Evolutionary conservation across 2,329 filamentous ascomycete genomes (phyloP), one percentile per base, ranked within the genome.

Genomic region (Penicillium nordicum): DNA sequence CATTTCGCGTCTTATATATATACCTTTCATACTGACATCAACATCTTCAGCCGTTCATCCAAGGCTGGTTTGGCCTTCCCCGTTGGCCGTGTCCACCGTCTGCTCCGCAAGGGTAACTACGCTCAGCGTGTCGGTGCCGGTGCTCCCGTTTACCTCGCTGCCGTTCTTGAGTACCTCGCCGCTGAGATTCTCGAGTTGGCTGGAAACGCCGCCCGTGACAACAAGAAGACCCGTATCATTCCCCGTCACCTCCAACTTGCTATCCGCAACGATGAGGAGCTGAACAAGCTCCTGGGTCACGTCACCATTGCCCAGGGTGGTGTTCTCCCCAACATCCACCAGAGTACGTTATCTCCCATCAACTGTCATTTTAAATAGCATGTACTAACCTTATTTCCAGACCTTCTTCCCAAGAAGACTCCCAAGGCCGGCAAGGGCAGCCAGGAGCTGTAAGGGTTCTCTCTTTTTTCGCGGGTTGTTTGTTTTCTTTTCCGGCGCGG

Each of bases 181-280:
- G 94, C 94, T 67, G 94, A 99, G 84, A 97, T 99, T 70, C 92
- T 99, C 74, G 94, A 99, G 82, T 82, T 99, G 81, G 94, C 94
- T 78, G 94, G 94, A 71, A 99, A 99, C 79, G 94, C 94, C 72
- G 94, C 94, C 64, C 93, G 94, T 71, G 94, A 99, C 83, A 97
- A 97, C 88, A 99, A 99, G 90, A 97, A 97, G 89, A 99, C 93
- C 65, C 92, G 94, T 89, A 99, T 99, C 82, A 99, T 97, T 61
- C 94, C 94, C 66, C 92, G 94, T 80, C 94, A 99, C 80, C 87
- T 99, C 46, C 94, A 99, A 84, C 91, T 99, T 70, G 94, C 94
- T 80, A 99, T 99, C 83, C 88, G 94, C 74, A 97, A 97, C 82
- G 93, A 97, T 79, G 93, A 97, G 86, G 94, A 99, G 82, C 79